Evolutionary conservation across 2,329 filamentous ascomycete species (phyloP).

Genomic region (Trichoderma sp.): DNA sequence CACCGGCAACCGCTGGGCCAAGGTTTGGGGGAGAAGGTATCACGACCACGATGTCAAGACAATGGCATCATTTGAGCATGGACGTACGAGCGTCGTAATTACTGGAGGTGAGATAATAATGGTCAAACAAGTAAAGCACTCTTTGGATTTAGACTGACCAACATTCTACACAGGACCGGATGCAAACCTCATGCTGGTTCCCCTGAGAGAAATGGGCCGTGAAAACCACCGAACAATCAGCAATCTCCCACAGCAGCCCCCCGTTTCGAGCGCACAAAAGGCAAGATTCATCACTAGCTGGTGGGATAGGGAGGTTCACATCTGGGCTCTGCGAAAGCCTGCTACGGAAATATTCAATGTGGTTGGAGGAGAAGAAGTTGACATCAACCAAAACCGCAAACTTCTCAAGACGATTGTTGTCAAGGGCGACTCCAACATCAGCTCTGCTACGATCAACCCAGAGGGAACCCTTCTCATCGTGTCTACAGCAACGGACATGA

Average conservation of each 20-base stretch:
- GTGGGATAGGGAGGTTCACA: slow-evolving; percentile 84
- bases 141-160: neutral
- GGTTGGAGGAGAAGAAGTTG: slow-evolving; percentile 37
- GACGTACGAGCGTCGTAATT: slow-evolving; percentile 78
- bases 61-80: slow-evolving; percentile 85
- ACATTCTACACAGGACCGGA: slow-evolving; percentile 64
- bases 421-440: slow-evolving; percentile 78
- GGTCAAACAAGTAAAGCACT: neutral
- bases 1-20: slow-evolving; percentile 70
- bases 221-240: slow-evolving; percentile 81
- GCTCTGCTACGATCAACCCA: slow-evolving; percentile 66
- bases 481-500: slow-evolving; percentile 70
- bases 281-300: slow-evolving; percentile 80
- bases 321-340: slow-evolving; percentile 64
- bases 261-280: slow-evolving; percentile 68
- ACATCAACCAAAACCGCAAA: slow-evolving; percentile 55
- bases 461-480: slow-evolving; percentile 74
- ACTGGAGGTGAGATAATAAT: slow-evolving; percentile 69
- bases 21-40: slow-evolving; percentile 80
- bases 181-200: slow-evolving; percentile 76
- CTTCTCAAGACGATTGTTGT: slow-evolving; percentile 67
- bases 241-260: slow-evolving; percentile 76
- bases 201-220: slow-evolving; percentile 68
- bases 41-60: slow-evolving; percentile 95
- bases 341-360: slow-evolving; percentile 45